phyloP scores from a whole-genome alignment of 1,284 basidiomycete species.

The Ustilago lituana region DNA sequence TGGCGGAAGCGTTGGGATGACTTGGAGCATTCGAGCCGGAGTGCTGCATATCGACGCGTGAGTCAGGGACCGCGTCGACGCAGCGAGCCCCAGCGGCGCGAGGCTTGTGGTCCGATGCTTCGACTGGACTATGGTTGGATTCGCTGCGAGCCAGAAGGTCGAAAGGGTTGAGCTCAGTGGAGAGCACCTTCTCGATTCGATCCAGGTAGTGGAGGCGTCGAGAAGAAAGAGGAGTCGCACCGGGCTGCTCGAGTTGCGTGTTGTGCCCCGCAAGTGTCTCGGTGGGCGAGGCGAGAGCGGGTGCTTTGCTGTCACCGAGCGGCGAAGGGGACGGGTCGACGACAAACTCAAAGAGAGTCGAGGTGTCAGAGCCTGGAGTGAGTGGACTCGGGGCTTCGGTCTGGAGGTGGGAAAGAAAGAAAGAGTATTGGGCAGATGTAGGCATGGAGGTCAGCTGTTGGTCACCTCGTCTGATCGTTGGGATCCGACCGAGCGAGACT shows the following conservation, averaged over 20 bases:
- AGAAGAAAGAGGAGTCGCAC: too few relatives aligned
- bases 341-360: slow-evolving; percentile 36
- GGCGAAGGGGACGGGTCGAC: slow-evolving; percentile 11
- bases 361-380: slow-evolving; percentile 39
- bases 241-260: background rate
- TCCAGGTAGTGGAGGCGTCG: slow-evolving; percentile 26
- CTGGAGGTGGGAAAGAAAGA: slow-evolving; percentile 11
- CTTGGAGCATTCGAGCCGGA: slow-evolving; percentile 1
- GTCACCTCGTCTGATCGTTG: slow-evolving; percentile 9
- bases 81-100: slow-evolving; percentile 7
- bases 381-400: slow-evolving; percentile 21
- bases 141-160: slow-evolving; percentile 28
- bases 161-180: slow-evolving; percentile 34
- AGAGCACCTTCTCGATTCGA: slow-evolving; percentile 37
- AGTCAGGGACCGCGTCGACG: slow-evolving; percentile 7
- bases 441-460: slow-evolving; percentile 29
- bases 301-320: slow-evolving; percentile 2
- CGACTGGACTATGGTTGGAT: background rate
- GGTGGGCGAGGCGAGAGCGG: slow-evolving; percentile 23
- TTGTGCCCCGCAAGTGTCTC: slow-evolving; percentile 16
- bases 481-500: slow-evolving; percentile 8
- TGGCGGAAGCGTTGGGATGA: slow-evolving; percentile 4
- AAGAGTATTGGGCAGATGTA: slow-evolving; percentile 21
- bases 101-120: slow-evolving; percentile 4
- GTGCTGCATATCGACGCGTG: slow-evolving; percentile 31